Evolutionary conservation across 148 eudicot species (phyloP).

Genomic region (Camellia lanceoleosa): DNA sequence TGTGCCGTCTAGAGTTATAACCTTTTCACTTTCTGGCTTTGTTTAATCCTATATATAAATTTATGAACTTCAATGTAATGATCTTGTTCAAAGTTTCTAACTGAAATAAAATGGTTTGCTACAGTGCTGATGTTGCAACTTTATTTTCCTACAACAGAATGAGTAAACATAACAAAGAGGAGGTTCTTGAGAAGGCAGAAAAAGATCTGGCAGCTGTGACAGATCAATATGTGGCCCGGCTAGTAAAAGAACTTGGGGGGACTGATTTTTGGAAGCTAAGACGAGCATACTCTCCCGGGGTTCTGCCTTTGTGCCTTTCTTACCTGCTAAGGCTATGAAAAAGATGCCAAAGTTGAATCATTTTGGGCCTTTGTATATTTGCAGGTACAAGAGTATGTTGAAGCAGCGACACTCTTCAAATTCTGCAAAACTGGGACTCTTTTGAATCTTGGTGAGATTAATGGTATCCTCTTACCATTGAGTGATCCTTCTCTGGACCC

Average conservation of each 20-base stretch:
- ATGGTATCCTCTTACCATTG: slow-evolving; percentile 58
- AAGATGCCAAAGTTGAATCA: background rate
- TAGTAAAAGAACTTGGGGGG: slow-evolving; percentile 77
- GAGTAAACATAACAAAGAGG: slow-evolving; percentile 75
- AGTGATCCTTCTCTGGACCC: slow-evolving; percentile 78
- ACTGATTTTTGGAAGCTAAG: slow-evolving; percentile 96
- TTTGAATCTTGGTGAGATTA: slow-evolving; percentile 80
- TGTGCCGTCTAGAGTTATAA: background rate
- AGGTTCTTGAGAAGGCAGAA: slow-evolving; percentile 82
- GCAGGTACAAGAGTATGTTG: slow-evolving; percentile 95
- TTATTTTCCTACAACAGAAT: slow-evolving; percentile 50
- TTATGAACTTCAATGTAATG: background rate
- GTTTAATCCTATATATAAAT: background rate
- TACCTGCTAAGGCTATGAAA: slow-evolving; percentile 11
- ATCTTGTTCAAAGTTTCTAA: background rate
- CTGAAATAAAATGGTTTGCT: background rate
- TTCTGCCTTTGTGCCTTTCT: slow-evolving; percentile 26
- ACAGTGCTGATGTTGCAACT: background rate
- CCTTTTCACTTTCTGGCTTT: background rate
- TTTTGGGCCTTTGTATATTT: slow-evolving; percentile 12
- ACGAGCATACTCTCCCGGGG: slow-evolving; percentile 98
- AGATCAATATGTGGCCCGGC: slow-evolving; percentile 62
- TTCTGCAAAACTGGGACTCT: slow-evolving; percentile 84
- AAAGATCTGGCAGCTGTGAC: slow-evolving; percentile 83
- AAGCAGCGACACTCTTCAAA: slow-evolving; percentile 89